Evolutionary conservation across 495 filamentous ascomycete species (phyloP), one percentile per base, ranked within the genome.

Genomic region (Penicillium psychrofluorescens): DNA sequence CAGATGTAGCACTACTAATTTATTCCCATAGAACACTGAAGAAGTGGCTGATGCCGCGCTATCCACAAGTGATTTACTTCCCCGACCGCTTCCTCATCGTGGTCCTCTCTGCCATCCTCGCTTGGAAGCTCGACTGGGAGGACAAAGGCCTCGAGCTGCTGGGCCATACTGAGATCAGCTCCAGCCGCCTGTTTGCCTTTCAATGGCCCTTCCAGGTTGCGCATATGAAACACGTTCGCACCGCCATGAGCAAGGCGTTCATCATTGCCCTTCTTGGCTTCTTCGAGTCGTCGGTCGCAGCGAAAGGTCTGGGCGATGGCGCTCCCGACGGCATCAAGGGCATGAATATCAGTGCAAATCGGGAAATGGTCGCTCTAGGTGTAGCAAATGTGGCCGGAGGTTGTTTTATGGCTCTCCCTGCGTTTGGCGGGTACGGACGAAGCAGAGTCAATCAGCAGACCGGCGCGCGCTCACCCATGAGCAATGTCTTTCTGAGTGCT

Each of bases 261-360:
- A 70, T 97, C 29, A 96, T 99, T 43, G 88, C 90, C 4, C 72
- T 99, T 14, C 79, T 99, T 7, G 92, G 92, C 13, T 99, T 99
- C 72, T 99, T 99, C 53, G 92, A 99, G 69, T 95, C 88, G 22
- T 95, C 90, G 0, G 89, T 99, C n/a, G 92, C 92, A 1, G 94
- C 92, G 29, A 97, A 97, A 64, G 86, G 84, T 44, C 66, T 99
- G 2, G 86, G 84, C 7, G 80, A 83, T 37, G 70, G 72, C 13
- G 62, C 67, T 12, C 56, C 60, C 8, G 74, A 79, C 51, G 81
- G 81, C 29, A 72, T 90, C 35, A 76, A 86, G 44, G 85, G 80
- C 22, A 84, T 94, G 56, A 68, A 81, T 29, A 72, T 97, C 37
- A 95, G 88, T 56, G 80, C 92, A 1, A 99, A 99, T 55, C 79